Evolutionary conservation across 106 monocot species (phyloP).

Genomic region (Platanthera zijinensis): DNA sequence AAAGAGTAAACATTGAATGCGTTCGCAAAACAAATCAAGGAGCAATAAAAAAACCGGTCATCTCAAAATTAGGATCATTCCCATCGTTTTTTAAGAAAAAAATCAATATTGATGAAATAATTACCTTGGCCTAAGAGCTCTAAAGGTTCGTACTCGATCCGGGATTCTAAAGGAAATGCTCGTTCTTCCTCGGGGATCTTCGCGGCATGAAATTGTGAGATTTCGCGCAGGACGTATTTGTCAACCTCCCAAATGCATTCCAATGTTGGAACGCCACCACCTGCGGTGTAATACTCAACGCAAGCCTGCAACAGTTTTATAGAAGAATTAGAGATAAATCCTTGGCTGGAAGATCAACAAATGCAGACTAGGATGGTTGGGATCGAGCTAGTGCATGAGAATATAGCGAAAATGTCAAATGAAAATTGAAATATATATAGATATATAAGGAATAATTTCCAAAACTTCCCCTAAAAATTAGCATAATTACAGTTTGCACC

Average conservation of each 20-base stretch:
- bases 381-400: not conserved
- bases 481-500: too few relatives aligned
- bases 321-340: not conserved
- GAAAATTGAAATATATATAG: not conserved
- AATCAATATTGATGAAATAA: not conserved
- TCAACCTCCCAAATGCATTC: conserved; percentile 76
- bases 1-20: not conserved
- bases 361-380: not conserved
- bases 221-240: conserved; percentile 88
- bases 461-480: too few relatives aligned
- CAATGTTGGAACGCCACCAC: conserved; percentile 25
- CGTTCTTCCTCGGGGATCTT: conserved; percentile 14
- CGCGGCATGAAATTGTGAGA: conserved; percentile 8
- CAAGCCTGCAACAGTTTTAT: conserved; percentile 35
- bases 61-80: too few relatives aligned
- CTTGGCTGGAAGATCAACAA: not conserved
- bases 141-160: conserved; percentile 58
- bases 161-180: conserved; percentile 16
- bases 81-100: too few relatives aligned
- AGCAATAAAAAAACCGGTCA: too few relatives aligned
- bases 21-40: too few relatives aligned
- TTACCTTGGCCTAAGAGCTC: conserved; percentile 51
- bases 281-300: conserved; percentile 63
- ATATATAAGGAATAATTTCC: too few relatives aligned
- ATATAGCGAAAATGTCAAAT: not conserved